Conservation (phyloP, 2,329 filamentous ascomycete genomes). For the Sporothrix globosa region DNA sequence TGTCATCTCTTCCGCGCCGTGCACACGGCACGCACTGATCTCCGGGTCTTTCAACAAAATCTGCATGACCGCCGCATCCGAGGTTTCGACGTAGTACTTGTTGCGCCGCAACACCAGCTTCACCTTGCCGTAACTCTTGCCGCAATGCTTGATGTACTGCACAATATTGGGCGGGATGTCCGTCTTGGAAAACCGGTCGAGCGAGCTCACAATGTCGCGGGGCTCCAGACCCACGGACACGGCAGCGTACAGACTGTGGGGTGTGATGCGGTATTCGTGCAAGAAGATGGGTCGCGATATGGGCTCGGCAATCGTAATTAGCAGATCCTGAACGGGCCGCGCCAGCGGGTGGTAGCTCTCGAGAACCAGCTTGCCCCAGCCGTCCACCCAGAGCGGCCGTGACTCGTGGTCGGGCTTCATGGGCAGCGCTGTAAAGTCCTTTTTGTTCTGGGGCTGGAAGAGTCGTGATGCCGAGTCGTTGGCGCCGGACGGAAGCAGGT, state of each 20-base stretch:
- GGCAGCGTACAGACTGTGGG: slow-evolving; percentile 91
- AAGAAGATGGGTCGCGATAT: slow-evolving; percentile 86
- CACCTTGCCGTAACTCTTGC: slow-evolving; percentile 87
- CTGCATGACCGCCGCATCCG: slow-evolving; percentile 83
- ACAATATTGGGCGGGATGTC: slow-evolving; percentile 76
- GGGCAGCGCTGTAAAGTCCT: too few species aligned
- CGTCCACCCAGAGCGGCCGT: too few species aligned
- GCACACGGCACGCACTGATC: slow-evolving; percentile 78
- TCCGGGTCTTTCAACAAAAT: slow-evolving; percentile 81
- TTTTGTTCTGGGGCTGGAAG: too few species aligned
- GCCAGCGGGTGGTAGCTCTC: slow-evolving; percentile 93
- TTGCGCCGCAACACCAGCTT: slow-evolving; percentile 94
- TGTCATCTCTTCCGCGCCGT: slow-evolving; percentile 66
- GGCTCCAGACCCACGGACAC: slow-evolving; percentile 92
- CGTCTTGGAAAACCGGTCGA: slow-evolving; percentile 88
- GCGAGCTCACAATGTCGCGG: slow-evolving; percentile 83
- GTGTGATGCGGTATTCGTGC: slow-evolving; percentile 90
- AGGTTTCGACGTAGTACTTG: slow-evolving; percentile 90
- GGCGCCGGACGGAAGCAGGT: too few species aligned
- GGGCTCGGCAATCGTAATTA: slow-evolving; percentile 94
- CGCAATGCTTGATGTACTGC: slow-evolving; percentile 80
- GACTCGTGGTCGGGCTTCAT: too few species aligned
- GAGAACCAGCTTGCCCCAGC: slow-evolving; percentile 44
- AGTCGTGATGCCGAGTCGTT: too few species aligned
- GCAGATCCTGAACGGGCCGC: slow-evolving; percentile 85